These are phyloP conservation scores for Agaricus subrufescens DNA, from an alignment of 768 basidiomycete genomes.

Conservation along the genomic window DNA sequence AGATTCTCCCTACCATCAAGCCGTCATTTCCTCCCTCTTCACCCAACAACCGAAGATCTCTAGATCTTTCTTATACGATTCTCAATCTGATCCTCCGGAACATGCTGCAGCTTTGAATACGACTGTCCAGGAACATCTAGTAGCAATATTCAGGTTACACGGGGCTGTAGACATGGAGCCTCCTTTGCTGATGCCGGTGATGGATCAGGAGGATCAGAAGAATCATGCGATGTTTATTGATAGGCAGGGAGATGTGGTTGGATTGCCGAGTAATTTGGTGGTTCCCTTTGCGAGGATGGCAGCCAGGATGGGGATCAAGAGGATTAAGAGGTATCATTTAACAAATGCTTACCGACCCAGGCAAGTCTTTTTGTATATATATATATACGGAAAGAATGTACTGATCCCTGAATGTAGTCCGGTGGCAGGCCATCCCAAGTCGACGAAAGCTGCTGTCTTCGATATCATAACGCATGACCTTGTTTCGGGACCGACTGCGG, in stretches of 20 bases:
- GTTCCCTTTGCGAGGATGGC: slow-evolving; percentile 80
- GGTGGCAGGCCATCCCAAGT: slow-evolving; percentile 69
- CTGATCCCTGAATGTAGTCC: slow-evolving; percentile 32
- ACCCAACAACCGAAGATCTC: slow-evolving; percentile 61
- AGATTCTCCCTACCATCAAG: slow-evolving; percentile 77
- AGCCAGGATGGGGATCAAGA: slow-evolving; percentile 54
- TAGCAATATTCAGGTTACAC: slow-evolving; percentile 78
- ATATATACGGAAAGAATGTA: neutral
- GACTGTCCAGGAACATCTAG: slow-evolving; percentile 72
- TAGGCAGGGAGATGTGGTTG: slow-evolving; percentile 70
- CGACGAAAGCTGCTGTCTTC: slow-evolving; percentile 70
- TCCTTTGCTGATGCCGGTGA: slow-evolving; percentile 74
- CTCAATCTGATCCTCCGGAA: slow-evolving; percentile 62
- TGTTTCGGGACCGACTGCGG: slow-evolving; percentile 55
- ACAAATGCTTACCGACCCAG: slow-evolving; percentile 66
- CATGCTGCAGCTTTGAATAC: slow-evolving; percentile 65
- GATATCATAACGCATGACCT: slow-evolving; percentile 82
- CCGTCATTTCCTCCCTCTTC: slow-evolving; percentile 76
- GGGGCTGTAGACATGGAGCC: slow-evolving; percentile 88
- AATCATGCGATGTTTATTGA: slow-evolving; percentile 75
- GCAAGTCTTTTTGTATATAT: slow-evolving; percentile 30
- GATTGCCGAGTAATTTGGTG: slow-evolving; percentile 67
- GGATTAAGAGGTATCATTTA: slow-evolving; percentile 84
- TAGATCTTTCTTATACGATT: slow-evolving; percentile 71
- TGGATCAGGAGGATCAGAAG: slow-evolving; percentile 57